Evolutionary conservation across 768 basidiomycete species (phyloP).

Genomic region (Amanita jacksonii): DNA sequence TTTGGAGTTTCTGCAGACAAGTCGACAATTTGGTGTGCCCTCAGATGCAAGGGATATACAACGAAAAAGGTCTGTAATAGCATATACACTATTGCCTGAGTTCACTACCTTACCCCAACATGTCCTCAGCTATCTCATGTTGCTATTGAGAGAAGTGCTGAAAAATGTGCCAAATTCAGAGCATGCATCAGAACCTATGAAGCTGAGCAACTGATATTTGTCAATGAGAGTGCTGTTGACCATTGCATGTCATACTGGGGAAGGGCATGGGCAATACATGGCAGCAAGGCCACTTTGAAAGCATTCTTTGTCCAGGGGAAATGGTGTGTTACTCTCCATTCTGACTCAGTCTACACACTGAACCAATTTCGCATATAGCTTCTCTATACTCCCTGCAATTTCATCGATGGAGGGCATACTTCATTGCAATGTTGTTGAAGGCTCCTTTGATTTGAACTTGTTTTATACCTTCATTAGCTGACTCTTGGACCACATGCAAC

Average conservation of each 20-base stretch:
- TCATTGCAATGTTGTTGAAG: neutral
- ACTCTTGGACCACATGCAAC: conserved; percentile 1
- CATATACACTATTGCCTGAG: neutral
- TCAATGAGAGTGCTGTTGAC: conserved; percentile 24
- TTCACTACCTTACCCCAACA: neutral
- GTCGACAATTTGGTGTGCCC: conserved; percentile 17
- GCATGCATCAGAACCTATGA: conserved; percentile 11
- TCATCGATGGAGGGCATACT: conserved; percentile 1
- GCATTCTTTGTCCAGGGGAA: conserved; percentile 1
- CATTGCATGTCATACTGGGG: conserved; percentile 15
- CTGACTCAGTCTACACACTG: neutral
- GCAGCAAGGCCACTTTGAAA: conserved; percentile 1
- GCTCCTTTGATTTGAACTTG: neutral
- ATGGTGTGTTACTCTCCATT: neutral
- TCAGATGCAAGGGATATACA: conserved; percentile 5
- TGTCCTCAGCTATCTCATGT: conserved; percentile 7
- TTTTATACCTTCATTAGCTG: neutral
- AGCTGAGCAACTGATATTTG: conserved; percentile 20
- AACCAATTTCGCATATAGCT: neutral
- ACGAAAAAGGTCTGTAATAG: neutral
- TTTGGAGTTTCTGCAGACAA: conserved; percentile 14
- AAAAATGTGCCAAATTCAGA: conserved; percentile 8
- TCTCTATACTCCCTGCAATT: conserved; percentile 1
- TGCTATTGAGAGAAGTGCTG: conserved; percentile 14
- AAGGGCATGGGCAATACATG: conserved; percentile 18